Percentiles rank a stretch among this genome's conserved stretches.
Conservation (phyloP, 306 rosid genomes). For the Malus orientalis region DNA sequence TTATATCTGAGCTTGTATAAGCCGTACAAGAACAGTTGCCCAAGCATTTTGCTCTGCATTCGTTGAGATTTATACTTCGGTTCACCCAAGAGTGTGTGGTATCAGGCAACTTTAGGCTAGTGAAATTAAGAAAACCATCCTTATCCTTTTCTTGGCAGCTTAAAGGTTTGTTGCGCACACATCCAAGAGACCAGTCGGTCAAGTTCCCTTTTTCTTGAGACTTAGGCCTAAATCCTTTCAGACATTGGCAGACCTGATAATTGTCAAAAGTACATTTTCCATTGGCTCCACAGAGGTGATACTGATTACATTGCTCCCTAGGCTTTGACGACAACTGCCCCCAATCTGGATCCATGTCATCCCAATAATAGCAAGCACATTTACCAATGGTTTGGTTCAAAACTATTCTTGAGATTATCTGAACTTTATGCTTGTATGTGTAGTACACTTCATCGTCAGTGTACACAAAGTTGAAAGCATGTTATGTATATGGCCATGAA, state of each 20-base stretch:
- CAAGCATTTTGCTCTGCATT: conserved; percentile 41
- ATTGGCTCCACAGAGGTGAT: conserved; percentile 35
- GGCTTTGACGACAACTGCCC: conserved; percentile 19
- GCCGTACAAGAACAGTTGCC: conserved; percentile 54
- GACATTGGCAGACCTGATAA: conserved; percentile 41
- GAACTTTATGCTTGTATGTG: conserved; percentile 26
- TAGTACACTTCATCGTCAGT: conserved; percentile 35
- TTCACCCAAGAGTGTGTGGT: conserved; percentile 36
- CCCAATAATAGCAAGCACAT: conserved; percentile 30
- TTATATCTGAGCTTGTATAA: conserved; percentile 33
- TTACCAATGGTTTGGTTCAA: conserved; percentile 24
- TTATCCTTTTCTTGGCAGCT: conserved; percentile 24
- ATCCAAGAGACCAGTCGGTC: conserved; percentile 51
- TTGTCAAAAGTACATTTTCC: conserved; percentile 27
- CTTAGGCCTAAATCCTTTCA: conserved; percentile 38
- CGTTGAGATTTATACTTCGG: conserved; percentile 26
- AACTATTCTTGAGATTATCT: conserved; percentile 32
- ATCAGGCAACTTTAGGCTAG: conserved; percentile 40
- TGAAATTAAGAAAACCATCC: conserved; percentile 29
- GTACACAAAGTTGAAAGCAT: conserved; percentile 15
- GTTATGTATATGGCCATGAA: no score
- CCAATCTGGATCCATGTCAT: conserved; percentile 34
- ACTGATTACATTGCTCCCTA: conserved; percentile 34
- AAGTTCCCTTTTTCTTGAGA: conserved; percentile 31
- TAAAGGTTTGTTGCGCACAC: conserved; percentile 17